phyloP scores from a whole-genome alignment of 306 rosid genomes.

The Chamaecrista fasciculata region DNA sequence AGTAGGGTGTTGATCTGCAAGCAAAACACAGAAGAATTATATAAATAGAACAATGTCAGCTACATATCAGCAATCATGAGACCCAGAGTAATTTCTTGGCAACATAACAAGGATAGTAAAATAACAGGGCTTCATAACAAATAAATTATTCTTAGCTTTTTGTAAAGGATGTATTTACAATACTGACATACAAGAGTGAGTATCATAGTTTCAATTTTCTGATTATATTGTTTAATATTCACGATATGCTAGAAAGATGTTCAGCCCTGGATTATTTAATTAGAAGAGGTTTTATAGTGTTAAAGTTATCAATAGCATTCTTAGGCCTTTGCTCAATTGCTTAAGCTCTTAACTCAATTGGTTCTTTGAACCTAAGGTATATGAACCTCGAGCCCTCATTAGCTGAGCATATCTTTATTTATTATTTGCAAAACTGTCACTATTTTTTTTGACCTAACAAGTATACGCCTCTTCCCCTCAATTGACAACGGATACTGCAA shows the following conservation, averaged over 20 bases:
- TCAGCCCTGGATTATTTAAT: not conserved
- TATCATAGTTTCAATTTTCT: not conserved
- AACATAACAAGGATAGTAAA: slow-evolving; percentile 6
- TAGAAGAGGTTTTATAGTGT: not conserved
- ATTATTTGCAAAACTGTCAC: slow-evolving; percentile 14
- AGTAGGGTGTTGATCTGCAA: slow-evolving; percentile 83
- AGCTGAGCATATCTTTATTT: not conserved
- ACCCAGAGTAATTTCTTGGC: slow-evolving; percentile 2
- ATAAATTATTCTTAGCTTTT: slow-evolving; percentile 1
- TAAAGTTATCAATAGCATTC: not conserved
- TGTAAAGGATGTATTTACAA: not conserved
- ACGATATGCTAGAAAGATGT: not conserved
- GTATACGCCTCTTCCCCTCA: slow-evolving; percentile 1
- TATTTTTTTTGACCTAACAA: not conserved
- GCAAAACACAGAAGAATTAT: slow-evolving; percentile 24
- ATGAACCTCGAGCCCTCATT: not conserved
- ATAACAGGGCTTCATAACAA: slow-evolving; percentile 4
- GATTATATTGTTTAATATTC: not conserved
- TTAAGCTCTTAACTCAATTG: not conserved
- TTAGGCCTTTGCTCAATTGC: not conserved
- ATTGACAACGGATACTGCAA: slow-evolving; percentile 1
- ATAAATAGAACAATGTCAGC: slow-evolving; percentile 15
- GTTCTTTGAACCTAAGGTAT: not conserved
- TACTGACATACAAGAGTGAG: not conserved
- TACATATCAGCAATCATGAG: slow-evolving; percentile 15